phyloP scores from a whole-genome alignment of 495 filamentous ascomycete genomes.

The Aspergillus ellipticus region DNA sequence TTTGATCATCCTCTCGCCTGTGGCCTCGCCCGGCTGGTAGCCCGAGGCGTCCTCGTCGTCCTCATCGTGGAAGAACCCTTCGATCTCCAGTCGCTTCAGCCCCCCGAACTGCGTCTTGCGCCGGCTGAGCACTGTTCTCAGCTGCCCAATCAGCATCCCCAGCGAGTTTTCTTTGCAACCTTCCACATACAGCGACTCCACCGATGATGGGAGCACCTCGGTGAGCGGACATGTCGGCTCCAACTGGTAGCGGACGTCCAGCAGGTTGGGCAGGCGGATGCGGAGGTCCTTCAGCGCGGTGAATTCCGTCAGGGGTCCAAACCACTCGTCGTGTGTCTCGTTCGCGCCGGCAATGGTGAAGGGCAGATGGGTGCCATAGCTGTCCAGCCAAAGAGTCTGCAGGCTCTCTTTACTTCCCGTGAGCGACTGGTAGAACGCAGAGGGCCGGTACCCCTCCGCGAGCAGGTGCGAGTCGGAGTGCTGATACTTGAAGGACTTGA shows the following conservation, averaged over 20 bases:
- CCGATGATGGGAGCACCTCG: slow-evolving; percentile 25
- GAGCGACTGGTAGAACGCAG: slow-evolving; percentile 27
- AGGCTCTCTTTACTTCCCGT: slow-evolving; percentile 25
- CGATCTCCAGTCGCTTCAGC: slow-evolving; percentile 25
- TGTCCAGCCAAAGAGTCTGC: slow-evolving; percentile 33
- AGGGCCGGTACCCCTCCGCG: slow-evolving; percentile 27
- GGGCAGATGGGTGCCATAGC: slow-evolving; percentile 26
- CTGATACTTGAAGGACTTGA: slow-evolving; percentile 37
- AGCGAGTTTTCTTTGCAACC: slow-evolving; percentile 30
- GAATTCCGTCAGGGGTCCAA: slow-evolving; percentile 30
- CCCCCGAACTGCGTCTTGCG: slow-evolving; percentile 15
- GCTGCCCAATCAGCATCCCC: slow-evolving; percentile 25
- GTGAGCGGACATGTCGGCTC: slow-evolving; percentile 23
- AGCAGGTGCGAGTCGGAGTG: slow-evolving; percentile 30
- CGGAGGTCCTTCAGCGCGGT: slow-evolving; percentile 30
- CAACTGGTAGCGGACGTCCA: slow-evolving; percentile 27
- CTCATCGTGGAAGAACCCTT: slow-evolving; percentile 31
- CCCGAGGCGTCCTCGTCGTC: slow-evolving; percentile 20
- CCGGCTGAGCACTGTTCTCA: slow-evolving; percentile 23
- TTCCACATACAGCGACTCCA: slow-evolving; percentile 31
- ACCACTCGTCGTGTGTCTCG: slow-evolving; percentile 34
- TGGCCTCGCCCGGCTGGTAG: background rate
- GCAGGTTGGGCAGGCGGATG: slow-evolving; percentile 32
- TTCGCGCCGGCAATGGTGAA: slow-evolving; percentile 32
- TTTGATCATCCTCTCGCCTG: slow-evolving; percentile 18